Evolutionary conservation across 164 flowering plant genomes (phyloP), one percentile per base, ranked within the genome.

Genomic region (Macadamia tetraphylla): DNA sequence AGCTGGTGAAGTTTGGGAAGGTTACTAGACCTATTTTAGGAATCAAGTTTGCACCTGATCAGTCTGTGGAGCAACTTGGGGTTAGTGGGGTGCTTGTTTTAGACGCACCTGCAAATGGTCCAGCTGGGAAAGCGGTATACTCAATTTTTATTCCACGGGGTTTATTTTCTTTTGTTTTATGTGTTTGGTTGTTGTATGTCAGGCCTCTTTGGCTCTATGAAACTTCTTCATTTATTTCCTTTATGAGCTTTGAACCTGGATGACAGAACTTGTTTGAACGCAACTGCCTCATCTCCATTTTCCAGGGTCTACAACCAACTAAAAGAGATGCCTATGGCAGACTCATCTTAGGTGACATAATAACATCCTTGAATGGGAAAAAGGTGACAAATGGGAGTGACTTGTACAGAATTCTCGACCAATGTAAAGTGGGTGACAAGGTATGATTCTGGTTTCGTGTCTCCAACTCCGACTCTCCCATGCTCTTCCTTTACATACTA

Each of bases 41-140:
- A 48, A 94, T 94, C 63, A 94, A 94, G 72, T 91, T 94, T 77
- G 98, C 98, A 60, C 98, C 98, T 23, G 98, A 93, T 85, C 97
- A 91, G 65, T 91, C 98, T 43, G 97, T 91, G 56, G 98, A 94
- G 82, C 98, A 94, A 76, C 74, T 94, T 59, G 98, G 98, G 7
- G 90, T 94, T 52, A 90, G 94, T 73, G 97, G 98, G 32, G 98
- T 94, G 72, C 97, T 94, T 65, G 88, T 94, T 52, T 76, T 94
- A 64, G 97, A 94, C 82, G 98, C 98, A 76, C 97, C 98, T 43
- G 69, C 86, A 51, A 83, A 81, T 78, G 96, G 98, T 68, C 98
- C 98, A 30, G 98, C 97, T 57, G 97, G 98, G 66, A 94, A 94
- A 88, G 97, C 98, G 68, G 40, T 35, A 35, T 35, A 35, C 5